A percentile compares a stretch with the other conserved stretches of the same genome.
Evolutionary conservation across 805 yeast species (phyloP).

Genomic region (Teunomyces cretensis): DNA sequence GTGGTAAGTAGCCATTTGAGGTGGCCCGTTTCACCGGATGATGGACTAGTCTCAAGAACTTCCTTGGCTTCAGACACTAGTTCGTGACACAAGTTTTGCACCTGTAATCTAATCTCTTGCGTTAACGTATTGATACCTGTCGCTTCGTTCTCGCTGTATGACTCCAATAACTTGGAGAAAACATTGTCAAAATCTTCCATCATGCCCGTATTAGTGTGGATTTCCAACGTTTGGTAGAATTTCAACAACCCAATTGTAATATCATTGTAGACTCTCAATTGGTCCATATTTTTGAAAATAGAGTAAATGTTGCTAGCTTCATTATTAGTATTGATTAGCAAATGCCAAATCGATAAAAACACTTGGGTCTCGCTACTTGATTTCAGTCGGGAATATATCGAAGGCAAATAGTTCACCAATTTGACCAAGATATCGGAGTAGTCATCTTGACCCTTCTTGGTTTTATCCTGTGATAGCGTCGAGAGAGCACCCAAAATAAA

Average conservation of each 20-base stretch:
- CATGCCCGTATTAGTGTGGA: not conserved
- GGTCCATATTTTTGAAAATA: slow-evolving; percentile 24
- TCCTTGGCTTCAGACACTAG: slow-evolving; percentile 18
- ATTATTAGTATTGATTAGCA: slow-evolving; percentile 15
- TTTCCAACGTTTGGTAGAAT: slow-evolving; percentile 15
- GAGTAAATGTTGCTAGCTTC: slow-evolving; percentile 19
- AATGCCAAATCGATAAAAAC: slow-evolving; percentile 28
- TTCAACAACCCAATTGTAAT: slow-evolving; percentile 24
- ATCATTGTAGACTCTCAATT: slow-evolving; percentile 25
- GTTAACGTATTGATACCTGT: slow-evolving; percentile 14
- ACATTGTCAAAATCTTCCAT: slow-evolving; percentile 13
- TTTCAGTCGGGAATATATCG: slow-evolving; percentile 23
- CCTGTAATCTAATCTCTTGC: slow-evolving; percentile 19
- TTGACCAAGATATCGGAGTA: slow-evolving; percentile 18
- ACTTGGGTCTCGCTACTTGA: slow-evolving; percentile 15
- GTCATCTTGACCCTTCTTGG: slow-evolving; percentile 11
- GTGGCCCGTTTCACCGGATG: slow-evolving; percentile 11
- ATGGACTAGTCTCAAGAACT: slow-evolving; percentile 10
- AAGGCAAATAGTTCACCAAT: slow-evolving; percentile 23
- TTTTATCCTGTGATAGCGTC: slow-evolving; percentile 25
- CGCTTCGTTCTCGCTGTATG: slow-evolving; percentile 8
- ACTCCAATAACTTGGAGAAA: slow-evolving; percentile 12
- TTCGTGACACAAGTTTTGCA: slow-evolving; percentile 25
- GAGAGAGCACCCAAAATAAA: slow-evolving; percentile 42
- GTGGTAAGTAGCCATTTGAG: slow-evolving; percentile 17